Evolutionary conservation across 2,329 filamentous ascomycete species (phyloP), one percentile per base, ranked within the genome.

Genomic region (Aureobasidium sp.): DNA sequence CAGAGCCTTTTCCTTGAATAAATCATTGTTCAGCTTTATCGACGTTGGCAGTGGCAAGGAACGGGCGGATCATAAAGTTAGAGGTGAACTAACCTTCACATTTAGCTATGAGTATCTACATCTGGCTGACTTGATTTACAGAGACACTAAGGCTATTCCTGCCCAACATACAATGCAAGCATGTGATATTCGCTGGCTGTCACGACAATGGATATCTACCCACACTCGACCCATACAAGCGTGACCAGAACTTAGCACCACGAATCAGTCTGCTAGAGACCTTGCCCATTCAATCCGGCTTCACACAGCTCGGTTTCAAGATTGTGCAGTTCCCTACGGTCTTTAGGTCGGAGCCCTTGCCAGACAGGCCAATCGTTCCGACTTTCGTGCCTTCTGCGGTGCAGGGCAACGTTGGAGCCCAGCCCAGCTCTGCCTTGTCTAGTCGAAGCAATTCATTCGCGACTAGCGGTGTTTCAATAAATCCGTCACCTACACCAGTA

Each of bases 111-210:
- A 73, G 76, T 70, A 7, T 29, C 9, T 12, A 36, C 17, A 72
- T 75, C 79, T 70, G 72, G 65, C 77, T 79, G 36, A 78, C 78
- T 23, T 70, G 70, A 60, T 77, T 77, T 32, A 79, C 79, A 62
- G 78, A 79, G 64, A 70, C 68, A 63, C 59, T 78, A 68, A 74
- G 76, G 5, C 74, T 85, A 1, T 85, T 84, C 64, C 78, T 78
- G 36, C 80, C 84, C 51, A 84, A 83, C 66, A 73, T 77, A 3
- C 82, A 86, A 67, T 88, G 85, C 74, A 84, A 82, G 66, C 84
- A 86, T 68, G 84, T 88, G 39, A 83, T 82, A 68, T 83, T 86
- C 62, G 85, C 83, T 5, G 84, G 80, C 42, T 87, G 84, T 67
- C 84, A 87, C 66, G 82, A 87, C 66, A 76, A 76, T 27, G 80